Percentiles rank a stretch among this genome's conserved stretches.
Evolutionary conservation across 2,329 filamentous ascomycete species (phyloP).

Genomic region (Neoarthrinium moseri): DNA sequence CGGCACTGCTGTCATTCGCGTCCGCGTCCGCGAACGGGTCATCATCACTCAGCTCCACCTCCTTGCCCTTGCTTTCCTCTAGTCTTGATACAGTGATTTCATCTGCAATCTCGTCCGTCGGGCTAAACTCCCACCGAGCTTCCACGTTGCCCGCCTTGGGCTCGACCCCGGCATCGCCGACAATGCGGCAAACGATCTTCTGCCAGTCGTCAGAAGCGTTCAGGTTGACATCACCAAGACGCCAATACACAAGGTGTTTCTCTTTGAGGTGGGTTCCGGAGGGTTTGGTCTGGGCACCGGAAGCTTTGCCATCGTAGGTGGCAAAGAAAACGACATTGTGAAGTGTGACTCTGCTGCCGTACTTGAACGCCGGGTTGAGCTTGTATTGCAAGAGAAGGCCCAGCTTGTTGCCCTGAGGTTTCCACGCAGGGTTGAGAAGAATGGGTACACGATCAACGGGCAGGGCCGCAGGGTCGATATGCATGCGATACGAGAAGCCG

Average conservation of each 20-base stretch:
- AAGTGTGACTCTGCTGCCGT: constrained; percentile 51
- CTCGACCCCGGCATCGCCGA: constrained; percentile 66
- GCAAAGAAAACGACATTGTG: constrained; percentile 76
- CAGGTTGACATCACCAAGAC: constrained; percentile 71
- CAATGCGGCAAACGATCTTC: constrained; percentile 81
- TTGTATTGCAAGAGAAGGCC: constrained; percentile 83
- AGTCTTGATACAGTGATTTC: constrained; percentile 62
- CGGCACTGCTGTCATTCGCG: constrained; percentile 18
- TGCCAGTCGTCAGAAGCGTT: constrained; percentile 60
- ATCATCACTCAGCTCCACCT: constrained; percentile 40
- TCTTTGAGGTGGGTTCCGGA: constrained; percentile 77
- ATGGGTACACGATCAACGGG: constrained; percentile 66
- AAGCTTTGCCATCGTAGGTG: constrained; percentile 67
- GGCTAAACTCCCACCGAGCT: constrained; percentile 70
- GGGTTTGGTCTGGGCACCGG: constrained; percentile 73
- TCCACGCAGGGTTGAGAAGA: constrained; percentile 75
- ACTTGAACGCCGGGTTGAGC: constrained; percentile 68
- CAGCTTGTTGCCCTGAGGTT: constrained; percentile 79
- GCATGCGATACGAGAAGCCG: constrained; percentile 90
- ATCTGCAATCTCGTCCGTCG: constrained; percentile 40
- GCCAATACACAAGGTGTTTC: constrained; percentile 77
- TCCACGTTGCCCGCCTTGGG: constrained; percentile 77
- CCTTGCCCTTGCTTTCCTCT: constrained; percentile 53
- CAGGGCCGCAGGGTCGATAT: constrained; percentile 56
- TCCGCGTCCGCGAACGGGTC: constrained; percentile 71